These are phyloP conservation scores for Cylindrotheca closterium DNA, from an alignment of 108 stramenopile genomes.

Conservation along the genomic window DNA sequence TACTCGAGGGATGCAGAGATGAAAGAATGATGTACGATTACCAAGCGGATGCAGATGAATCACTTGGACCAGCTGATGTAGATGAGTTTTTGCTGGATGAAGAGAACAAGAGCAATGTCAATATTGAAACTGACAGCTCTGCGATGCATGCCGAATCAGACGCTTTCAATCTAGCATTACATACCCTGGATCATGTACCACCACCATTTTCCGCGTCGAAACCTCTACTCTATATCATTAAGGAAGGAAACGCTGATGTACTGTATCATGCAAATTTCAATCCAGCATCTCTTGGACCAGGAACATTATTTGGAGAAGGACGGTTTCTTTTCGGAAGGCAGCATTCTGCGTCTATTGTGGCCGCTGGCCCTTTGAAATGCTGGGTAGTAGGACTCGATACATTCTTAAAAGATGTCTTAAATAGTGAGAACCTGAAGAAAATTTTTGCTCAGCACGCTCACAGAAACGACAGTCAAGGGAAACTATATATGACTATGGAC, in stretches of 20 bases:
- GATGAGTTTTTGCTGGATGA: conserved; percentile 6
- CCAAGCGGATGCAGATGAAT: not conserved
- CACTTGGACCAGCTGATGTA: conserved; percentile 4
- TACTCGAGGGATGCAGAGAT: conserved; percentile 48
- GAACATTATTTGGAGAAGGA: conserved; percentile 48
- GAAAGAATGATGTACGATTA: conserved; percentile 9
- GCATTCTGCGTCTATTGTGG: conserved; percentile 41
- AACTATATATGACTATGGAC: conserved; percentile 51
- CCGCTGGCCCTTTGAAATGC: conserved; percentile 28
- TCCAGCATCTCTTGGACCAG: conserved; percentile 39
- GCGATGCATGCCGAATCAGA: not conserved
- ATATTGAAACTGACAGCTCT: not conserved
- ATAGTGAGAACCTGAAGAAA: conserved; percentile 20
- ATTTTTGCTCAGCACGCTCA: conserved; percentile 38
- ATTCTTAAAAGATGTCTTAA: conserved; percentile 48
- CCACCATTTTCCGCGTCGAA: not conserved
- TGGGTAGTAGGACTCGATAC: conserved; percentile 42
- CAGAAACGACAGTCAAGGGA: conserved; percentile 12
- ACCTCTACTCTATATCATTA: conserved; percentile 25
- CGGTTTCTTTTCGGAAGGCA: conserved; percentile 42
- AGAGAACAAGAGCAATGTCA: not conserved
- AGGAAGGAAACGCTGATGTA: conserved; percentile 33
- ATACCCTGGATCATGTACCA: not conserved
- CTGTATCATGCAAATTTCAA: conserved; percentile 22
- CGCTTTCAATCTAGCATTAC: not conserved